A percentile compares a stretch with the other conserved stretches of the same genome.
These are phyloP conservation scores for Cystobasidium pallidum DNA, from an alignment of 1,284 basidiomycete species.

Conservation along the genomic window DNA sequence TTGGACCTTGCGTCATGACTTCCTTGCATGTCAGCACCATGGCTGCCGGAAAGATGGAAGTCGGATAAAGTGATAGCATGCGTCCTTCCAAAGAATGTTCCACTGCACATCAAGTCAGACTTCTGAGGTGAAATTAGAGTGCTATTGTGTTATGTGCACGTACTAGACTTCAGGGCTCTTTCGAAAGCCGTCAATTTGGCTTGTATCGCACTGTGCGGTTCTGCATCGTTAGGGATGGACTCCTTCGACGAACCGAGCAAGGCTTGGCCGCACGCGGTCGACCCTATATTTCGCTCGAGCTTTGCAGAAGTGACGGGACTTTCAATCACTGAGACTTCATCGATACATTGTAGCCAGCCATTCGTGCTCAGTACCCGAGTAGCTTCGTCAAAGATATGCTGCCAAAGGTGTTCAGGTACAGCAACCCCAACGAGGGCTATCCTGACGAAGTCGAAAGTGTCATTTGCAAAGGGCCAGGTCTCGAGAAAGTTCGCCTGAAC, in stretches of 20 bases:
- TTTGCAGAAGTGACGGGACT: neutral
- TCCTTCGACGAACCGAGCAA: no score
- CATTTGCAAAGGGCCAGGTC: conserved; percentile 34
- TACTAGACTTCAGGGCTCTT: neutral
- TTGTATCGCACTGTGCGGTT: neutral
- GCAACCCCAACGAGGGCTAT: conserved; percentile 7
- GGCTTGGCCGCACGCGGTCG: no score
- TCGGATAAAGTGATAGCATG: conserved; percentile 26
- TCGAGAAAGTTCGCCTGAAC: conserved; percentile 36
- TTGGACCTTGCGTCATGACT: conserved; percentile 1
- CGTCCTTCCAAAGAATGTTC: neutral
- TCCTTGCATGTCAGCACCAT: conserved; percentile 27
- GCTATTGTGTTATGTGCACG: neutral
- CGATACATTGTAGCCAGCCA: conserved; percentile 35
- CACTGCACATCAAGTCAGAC: neutral
- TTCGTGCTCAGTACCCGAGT: conserved; percentile 9
- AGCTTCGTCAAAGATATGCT: conserved; percentile 34
- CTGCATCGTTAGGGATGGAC: neutral
- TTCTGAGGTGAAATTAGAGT: neutral
- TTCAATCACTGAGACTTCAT: conserved; percentile 3
- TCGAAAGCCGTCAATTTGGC: neutral
- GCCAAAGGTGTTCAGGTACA: conserved; percentile 33
- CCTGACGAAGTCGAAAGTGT: conserved; percentile 32
- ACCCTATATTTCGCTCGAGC: neutral
- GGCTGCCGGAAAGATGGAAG: conserved; percentile 35